Evolutionary conservation across 768 basidiomycete genomes (phyloP), one percentile per base, ranked within the genome.

Genomic region (Pulveroboletus sp.): DNA sequence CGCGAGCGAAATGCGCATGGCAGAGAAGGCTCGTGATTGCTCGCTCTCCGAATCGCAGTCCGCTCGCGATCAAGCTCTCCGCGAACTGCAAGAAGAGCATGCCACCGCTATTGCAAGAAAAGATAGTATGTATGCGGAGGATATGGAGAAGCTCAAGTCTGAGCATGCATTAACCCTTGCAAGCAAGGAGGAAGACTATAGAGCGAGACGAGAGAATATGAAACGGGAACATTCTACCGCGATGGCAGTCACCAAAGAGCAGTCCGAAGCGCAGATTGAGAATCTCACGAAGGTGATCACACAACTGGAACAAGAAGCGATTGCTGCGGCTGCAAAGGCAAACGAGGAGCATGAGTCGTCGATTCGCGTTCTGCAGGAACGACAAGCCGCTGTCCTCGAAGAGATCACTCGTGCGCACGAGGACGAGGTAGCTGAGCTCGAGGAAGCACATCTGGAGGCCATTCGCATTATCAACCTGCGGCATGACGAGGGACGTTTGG

Each of bases 21-120:
- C 78, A 1, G 87, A 93, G 65, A 84, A 89, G 51, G 74, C 86
- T 24, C 80, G 80, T 21, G 80, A 90, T 55, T 89, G 87, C 30
- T 79, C 81, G 3, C 70, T 92, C 26, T 79, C 84, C 8, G 86
- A 87, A 61, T 87, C 88, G 5, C 75, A 89, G 64, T 82, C 84
- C 11, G 75, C 85, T 37, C 82, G 81, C 49, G 77, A 77, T 38
- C 51, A 75, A 8, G 80, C 81, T 24, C 66, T 94, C 47, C 71
- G 81, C 46, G 77, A 77, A 27, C 74, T 93, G 26, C 85, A 86
- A 59, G 82, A 85, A 15, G 88, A 87, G 58, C 86, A 92, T 57
- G 70, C 77, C 0, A 75, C 81, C 10, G 82, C 82, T 11, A 76
- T 89, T 49, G 59, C 76, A 14, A 76, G 82, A 52, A 86, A 85